Conservation (phyloP, 179 eudicot species). For the Silene coronaria region DNA sequence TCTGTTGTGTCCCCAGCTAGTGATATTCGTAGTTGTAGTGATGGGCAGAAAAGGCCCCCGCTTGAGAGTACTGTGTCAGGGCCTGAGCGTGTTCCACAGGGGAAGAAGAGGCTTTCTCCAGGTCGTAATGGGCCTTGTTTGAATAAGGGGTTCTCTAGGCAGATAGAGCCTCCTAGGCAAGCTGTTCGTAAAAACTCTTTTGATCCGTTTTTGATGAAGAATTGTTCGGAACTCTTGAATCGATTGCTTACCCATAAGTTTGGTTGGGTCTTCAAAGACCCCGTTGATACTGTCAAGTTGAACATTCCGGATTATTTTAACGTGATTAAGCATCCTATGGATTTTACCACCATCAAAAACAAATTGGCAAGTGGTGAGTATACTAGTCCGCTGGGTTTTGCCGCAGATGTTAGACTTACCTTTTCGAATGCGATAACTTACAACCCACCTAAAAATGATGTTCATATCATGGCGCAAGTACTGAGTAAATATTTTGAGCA, state of each 20-base stretch:
- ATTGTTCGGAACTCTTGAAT: constrained; percentile 46
- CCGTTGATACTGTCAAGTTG: constrained; percentile 64
- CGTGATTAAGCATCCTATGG: constrained; percentile 77
- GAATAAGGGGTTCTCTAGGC: constrained; percentile 18
- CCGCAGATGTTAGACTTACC: constrained; percentile 68
- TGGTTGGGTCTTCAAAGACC: constrained; percentile 66
- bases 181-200: constrained; percentile 15
- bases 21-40: no score
- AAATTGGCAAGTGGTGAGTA: constrained; percentile 45
- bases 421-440: constrained; percentile 74
- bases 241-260: constrained; percentile 50
- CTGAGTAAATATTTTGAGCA: constrained; percentile 52
- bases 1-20: no score
- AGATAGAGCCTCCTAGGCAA: constrained; percentile 34
- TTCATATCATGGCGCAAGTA: constrained; percentile 59
- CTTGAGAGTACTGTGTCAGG: no score
- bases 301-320: constrained; percentile 65
- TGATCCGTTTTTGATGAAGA: constrained; percentile 39
- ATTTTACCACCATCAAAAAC: constrained; percentile 60
- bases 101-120: no score
- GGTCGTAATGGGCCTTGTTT: no score
- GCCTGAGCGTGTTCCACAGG: no score
- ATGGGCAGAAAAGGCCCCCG: no score
- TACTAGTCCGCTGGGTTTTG: constrained; percentile 48
- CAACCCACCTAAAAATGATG: constrained; percentile 67